phyloP scores from a whole-genome alignment of 345 rosid species.

The Linum trigynum region DNA sequence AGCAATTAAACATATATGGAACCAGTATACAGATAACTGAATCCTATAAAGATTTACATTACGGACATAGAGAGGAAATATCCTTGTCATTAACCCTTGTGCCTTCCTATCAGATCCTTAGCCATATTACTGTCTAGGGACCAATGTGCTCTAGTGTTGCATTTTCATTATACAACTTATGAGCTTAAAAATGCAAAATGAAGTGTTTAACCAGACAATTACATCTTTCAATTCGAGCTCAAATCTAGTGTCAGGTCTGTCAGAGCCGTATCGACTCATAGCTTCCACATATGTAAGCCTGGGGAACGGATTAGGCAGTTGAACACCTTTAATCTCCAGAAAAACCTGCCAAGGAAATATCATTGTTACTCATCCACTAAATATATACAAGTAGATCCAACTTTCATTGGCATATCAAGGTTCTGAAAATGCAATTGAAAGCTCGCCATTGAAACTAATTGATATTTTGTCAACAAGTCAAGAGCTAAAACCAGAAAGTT shows the following conservation, averaged over 20 bases:
- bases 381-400: not conserved
- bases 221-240: conserved; percentile 91
- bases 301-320: conserved; percentile 75
- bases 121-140: not conserved
- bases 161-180: not conserved
- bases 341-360: conserved; percentile 48
- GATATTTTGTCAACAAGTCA: not conserved
- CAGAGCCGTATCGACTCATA: conserved; percentile 80
- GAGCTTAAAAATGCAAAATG: not conserved
- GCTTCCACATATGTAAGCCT: conserved; percentile 91
- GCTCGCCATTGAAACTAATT: not conserved
- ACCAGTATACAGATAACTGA: too few relatives aligned
- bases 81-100: not conserved
- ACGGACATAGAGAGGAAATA: not conserved
- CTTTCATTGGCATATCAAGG: not conserved
- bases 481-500: not conserved
- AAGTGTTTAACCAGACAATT: conserved; percentile 22
- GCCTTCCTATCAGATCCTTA: not conserved
- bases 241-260: conserved; percentile 87
- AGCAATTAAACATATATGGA: too few relatives aligned
- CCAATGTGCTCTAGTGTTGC: not conserved
- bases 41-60: too few relatives aligned
- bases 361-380: not conserved
- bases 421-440: not conserved
- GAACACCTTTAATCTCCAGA: conserved; percentile 66